Conservation (phyloP, 1,284 basidiomycete species). For the Anthracocystis setariae region DNA sequence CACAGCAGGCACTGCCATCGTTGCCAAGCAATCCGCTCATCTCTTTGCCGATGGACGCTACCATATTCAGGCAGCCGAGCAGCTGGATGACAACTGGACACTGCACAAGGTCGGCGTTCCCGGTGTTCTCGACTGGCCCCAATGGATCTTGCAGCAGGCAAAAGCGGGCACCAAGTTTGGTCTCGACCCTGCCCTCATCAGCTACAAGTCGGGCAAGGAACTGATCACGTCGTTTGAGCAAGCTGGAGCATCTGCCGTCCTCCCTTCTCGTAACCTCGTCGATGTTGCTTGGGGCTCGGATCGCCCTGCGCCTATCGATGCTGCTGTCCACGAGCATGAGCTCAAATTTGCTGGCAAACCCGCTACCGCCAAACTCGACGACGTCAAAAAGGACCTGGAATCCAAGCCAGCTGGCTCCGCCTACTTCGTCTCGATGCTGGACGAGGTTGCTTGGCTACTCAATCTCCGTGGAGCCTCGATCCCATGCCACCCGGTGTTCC, state of each 20-base stretch:
- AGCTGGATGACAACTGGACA: constrained; percentile 82
- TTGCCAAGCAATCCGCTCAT: constrained; percentile 72
- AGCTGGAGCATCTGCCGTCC: constrained; percentile 71
- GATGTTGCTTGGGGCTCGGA: constrained; percentile 80
- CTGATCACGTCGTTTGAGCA: constrained; percentile 28
- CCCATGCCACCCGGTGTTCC: constrained; percentile 63
- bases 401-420: constrained; percentile 32
- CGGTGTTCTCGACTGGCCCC: constrained; percentile 68
- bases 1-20: constrained; percentile 82
- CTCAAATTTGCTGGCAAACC: constrained; percentile 77
- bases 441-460: constrained; percentile 64
- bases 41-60: constrained; percentile 89
- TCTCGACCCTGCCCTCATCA: constrained; percentile 86
- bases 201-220: constrained; percentile 74
- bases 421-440: constrained; percentile 58
- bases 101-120: constrained; percentile 75
- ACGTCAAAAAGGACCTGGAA: constrained; percentile 46
- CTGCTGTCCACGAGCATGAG: constrained; percentile 79
- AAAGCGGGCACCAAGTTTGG: constrained; percentile 76
- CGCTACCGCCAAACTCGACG: constrained; percentile 61
- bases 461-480: constrained; percentile 63
- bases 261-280: constrained; percentile 77
- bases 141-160: constrained; percentile 69
- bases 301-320: constrained; percentile 76
- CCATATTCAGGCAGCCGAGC: constrained; percentile 82